Base-by-base conservation (phyloP, 2,329 filamentous ascomycete species). In the Beauveria sp. region DNA sequence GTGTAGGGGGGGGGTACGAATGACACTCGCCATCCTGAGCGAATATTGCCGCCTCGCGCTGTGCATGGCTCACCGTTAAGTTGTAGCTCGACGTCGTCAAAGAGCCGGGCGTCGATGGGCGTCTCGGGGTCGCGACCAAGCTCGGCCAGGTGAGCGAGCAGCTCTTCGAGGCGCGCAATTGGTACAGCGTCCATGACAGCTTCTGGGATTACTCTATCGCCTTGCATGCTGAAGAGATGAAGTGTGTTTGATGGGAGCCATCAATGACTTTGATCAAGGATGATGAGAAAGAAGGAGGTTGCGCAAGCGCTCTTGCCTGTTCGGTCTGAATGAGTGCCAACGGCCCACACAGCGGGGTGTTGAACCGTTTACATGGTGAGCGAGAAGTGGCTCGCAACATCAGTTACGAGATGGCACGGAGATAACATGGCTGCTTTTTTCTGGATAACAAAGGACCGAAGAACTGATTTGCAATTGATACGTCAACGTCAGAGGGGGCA, bases 61-160 rank as follows among this genome's bases (percentile, higher is more conserved):
- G 9, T 38, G 34, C 14, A 38, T 38, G 26, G 62, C 69, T 28
- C 68, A 81, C 82, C 79, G 47, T 77, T 85, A 18, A 87, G 73
- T 67, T 86, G 83, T 4, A 86, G 77, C 66, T 83, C 79, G 50
- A 86, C 79, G 67, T 84, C 73, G 67, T 86, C 84, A 62, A 87
- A 81, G 2, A 86, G 74, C 65, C 79, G 80, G 12, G 73, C 71
- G 63, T 80, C 71, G 42, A 83, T 72, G 0, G 74, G 69, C 1
- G 76, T 69, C 0, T 73, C 72, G 20, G 79, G 73, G 63, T 80
- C 76, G 28, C 72, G 68, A 20, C 77, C 64, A n/a, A 86, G 73
- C 30, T 78, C 71, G 56, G 80, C 75, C 18, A 87, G 74, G 68
- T 87, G 85, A 24, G 69, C 70, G 54, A 81, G 76, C 24, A 87